Conservation (phyloP, 352 stramenopile species). For the Pythium aristosporum region DNA sequence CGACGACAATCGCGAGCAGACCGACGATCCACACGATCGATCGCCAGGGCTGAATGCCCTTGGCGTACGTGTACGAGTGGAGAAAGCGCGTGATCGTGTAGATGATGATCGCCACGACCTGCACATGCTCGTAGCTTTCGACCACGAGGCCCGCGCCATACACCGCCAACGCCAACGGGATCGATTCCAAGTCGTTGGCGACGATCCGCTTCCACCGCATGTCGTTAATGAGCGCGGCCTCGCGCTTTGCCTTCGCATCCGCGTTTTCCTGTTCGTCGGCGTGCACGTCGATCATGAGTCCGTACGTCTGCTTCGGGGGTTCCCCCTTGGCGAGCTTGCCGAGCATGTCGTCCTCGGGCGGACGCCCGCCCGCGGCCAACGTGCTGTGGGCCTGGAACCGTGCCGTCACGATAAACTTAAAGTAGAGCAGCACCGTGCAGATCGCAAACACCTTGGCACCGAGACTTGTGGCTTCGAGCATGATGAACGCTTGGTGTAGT, state of each 20-base stretch:
- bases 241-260: conserved; percentile 31
- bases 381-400: conserved; percentile 34
- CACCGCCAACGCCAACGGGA: conserved; percentile 43
- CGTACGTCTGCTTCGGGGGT: conserved; percentile 35
- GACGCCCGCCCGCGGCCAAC: conserved; percentile 30
- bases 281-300: conserved; percentile 2
- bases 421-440: conserved; percentile 19
- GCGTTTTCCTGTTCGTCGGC: not conserved
- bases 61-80: conserved; percentile 46
- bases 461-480: conserved; percentile 3
- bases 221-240: conserved; percentile 17
- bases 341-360: conserved; percentile 34
- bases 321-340: conserved; percentile 14
- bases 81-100: conserved; percentile 37
- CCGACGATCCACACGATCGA: conserved; percentile 27
- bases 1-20: not conserved
- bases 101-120: conserved; percentile 23
- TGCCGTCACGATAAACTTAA: conserved; percentile 34
- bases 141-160: conserved; percentile 33
- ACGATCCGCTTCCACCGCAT: conserved; percentile 45
- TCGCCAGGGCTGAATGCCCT: conserved; percentile 42
- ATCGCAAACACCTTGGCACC: conserved; percentile 17
- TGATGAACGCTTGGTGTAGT: not conserved
- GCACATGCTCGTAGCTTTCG: conserved; percentile 16
- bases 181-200: conserved; percentile 51